These are phyloP conservation scores for Populus hybrid DNA, from an alignment of 441 rosid species.

Conservation along the genomic window DNA sequence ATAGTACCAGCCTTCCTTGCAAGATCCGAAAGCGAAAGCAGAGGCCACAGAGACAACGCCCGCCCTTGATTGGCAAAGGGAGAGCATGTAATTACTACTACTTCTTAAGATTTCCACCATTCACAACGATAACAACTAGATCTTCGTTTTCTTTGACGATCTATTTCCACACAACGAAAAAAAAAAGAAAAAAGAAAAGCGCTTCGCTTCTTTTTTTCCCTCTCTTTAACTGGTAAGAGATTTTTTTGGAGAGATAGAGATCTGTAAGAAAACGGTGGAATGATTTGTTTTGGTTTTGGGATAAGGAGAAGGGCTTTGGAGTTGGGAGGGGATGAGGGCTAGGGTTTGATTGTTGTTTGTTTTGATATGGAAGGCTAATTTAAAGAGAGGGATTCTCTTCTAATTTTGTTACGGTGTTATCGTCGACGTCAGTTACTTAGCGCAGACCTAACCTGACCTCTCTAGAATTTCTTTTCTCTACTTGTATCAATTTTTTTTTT, in stretches of 20 bases:
- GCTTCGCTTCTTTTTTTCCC: background rate
- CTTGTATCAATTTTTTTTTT: no score
- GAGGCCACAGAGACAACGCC: conserved; percentile 57
- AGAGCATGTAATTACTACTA: conserved; percentile 63
- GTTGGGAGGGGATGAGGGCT: background rate
- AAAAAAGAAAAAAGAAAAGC: background rate
- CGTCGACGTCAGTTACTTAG: background rate
- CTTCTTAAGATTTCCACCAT: conserved; percentile 80
- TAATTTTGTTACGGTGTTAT: background rate
- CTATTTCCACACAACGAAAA: conserved; percentile 1
- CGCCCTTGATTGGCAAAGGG: conserved; percentile 80
- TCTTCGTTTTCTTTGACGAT: background rate
- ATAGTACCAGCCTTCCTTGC: conserved; percentile 99
- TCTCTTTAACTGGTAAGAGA: background rate
- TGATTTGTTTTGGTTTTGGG: background rate
- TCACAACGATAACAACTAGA: conserved; percentile 47
- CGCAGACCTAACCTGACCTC: background rate
- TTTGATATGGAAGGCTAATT: background rate
- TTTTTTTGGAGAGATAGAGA: background rate
- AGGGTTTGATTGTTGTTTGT: background rate
- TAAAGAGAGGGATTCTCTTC: background rate
- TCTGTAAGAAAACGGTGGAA: background rate
- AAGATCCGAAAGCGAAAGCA: conserved; percentile 85
- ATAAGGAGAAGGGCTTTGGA: background rate
- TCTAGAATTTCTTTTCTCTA: no score